These are phyloP conservation scores for Canavalia ensiformis DNA, from an alignment of 306 rosid genomes.

Conservation along the genomic window DNA sequence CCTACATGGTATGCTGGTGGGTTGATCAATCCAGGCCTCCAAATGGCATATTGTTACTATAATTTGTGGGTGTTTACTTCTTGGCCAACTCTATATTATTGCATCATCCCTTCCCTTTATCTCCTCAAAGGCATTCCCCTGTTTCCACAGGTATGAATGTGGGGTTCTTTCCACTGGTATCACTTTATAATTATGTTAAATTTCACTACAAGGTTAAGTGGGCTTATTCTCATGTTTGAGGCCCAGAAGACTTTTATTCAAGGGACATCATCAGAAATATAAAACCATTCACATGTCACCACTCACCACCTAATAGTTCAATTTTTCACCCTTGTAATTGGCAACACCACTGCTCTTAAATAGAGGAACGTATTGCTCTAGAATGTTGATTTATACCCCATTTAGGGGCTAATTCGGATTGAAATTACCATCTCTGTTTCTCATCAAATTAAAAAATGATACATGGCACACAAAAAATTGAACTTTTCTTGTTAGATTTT, in stretches of 20 bases:
- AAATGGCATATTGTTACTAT: conserved; percentile 59
- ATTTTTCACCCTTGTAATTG: background rate
- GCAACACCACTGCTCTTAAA: background rate
- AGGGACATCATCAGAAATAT: background rate
- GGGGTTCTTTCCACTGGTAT: background rate
- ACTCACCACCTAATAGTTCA: background rate
- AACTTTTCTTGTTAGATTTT: background rate
- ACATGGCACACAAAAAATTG: background rate
- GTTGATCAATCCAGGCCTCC: conserved; percentile 65
- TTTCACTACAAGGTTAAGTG: background rate
- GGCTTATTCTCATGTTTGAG: background rate
- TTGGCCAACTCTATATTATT: conserved; percentile 50
- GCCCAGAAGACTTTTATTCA: background rate
- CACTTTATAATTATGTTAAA: background rate
- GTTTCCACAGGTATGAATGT: conserved; percentile 46
- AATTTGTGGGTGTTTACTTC: conserved; percentile 64
- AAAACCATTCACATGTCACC: background rate
- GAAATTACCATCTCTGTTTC: background rate
- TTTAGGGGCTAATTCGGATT: background rate
- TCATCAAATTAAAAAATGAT: background rate
- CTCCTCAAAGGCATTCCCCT: conserved; percentile 51
- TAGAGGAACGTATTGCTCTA: background rate
- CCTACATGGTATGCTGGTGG: conserved; percentile 58
- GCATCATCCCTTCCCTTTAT: conserved; percentile 43
- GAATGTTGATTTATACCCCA: background rate